Evolutionary conservation across 805 yeast species (phyloP), one percentile per base, ranked within the genome.

Genomic region (Ogataea thermomethanolica): DNA sequence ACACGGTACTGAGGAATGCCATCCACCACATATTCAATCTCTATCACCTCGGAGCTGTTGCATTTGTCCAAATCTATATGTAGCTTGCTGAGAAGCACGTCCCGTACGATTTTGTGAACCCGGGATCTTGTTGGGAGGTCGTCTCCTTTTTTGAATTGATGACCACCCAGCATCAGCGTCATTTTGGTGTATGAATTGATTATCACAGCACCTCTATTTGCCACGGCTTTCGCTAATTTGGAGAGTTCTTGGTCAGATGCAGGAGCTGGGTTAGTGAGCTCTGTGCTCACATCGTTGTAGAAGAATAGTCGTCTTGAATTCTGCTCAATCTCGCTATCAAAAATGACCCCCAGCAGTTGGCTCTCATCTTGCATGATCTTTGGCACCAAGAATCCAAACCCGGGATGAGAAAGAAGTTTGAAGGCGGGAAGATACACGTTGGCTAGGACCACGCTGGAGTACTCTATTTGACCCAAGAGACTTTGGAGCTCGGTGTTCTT

Each of bases 381-480:
- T 7, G 99, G 99, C 8, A 90, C 84, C 33, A 91, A 70, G 51
- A 84, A 87, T 1, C 99, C 99, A 70, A 91, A 91, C 27, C 97
- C 95, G 43, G 59, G 59, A 21, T 46, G 37, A 3, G 62, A 53
- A n/a, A 77, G 67, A 14, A 63, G 60, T 50, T 65, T 65, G 34
- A 54, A 60, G 28, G 56, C 65, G 13, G 79, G 77, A 33, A 79
- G 59, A 61, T 73, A 84, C 25, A 84, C 67, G 53, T 93, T 90
- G 15, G 81, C 84, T 39, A 91, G 70, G 15, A 79, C 73, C 12
- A 93, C 62, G 38, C 64, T 65, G 0, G 73, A 65, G 41, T 74
- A 73, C n/a, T 65, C 60, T 28, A 66, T 54, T 25, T 46, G 43
- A 8, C 29, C 35, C 30, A 59, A 44, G 12, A 39, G 49, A 2